A percentile compares a stretch with the other conserved stretches of the same genome.
Evolutionary conservation across 495 filamentous ascomycete species (phyloP).

Genomic region (Penicillium mononematosum): DNA sequence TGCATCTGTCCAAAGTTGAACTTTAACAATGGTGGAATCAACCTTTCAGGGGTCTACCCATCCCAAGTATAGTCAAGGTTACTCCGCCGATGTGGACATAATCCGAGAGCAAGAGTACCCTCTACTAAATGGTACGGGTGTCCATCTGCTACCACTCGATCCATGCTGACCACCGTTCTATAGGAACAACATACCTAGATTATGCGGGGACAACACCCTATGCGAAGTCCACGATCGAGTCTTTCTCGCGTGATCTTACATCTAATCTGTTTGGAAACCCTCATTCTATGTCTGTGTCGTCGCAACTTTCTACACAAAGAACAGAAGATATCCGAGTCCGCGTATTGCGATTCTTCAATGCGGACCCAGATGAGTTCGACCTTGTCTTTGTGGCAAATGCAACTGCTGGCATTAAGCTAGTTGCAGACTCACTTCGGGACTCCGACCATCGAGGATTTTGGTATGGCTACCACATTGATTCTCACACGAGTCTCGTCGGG

Average conservation of each 20-base stretch:
- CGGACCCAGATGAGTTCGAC: conserved; percentile 80
- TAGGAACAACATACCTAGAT: conserved; percentile 81
- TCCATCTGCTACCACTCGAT: not conserved
- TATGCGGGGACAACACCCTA: conserved; percentile 89
- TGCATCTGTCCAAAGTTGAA: not conserved
- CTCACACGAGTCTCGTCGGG: conserved; percentile 87
- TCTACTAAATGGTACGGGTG: conserved; percentile 65
- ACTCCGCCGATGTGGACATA: conserved; percentile 64
- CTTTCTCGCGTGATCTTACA: conserved; percentile 72
- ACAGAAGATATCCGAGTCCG: conserved; percentile 75
- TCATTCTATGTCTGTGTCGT: conserved; percentile 81
- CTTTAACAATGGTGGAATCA: conserved; percentile 16
- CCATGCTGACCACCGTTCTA: conserved; percentile 3
- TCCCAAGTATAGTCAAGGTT: conserved; percentile 38
- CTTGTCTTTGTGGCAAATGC: conserved; percentile 91
- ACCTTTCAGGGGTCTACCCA: not conserved
- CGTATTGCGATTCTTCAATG: conserved; percentile 77
- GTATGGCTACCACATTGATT: conserved; percentile 80
- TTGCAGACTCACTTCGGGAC: conserved; percentile 70
- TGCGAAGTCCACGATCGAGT: conserved; percentile 76
- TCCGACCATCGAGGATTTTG: conserved; percentile 62
- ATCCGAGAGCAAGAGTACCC: conserved; percentile 78
- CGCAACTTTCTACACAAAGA: conserved; percentile 68
- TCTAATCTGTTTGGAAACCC: conserved; percentile 85
- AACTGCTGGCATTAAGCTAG: conserved; percentile 85